These are phyloP conservation scores for Tephrocybe sp. DNA, from an alignment of 768 basidiomycete species.

Conservation along the genomic window DNA sequence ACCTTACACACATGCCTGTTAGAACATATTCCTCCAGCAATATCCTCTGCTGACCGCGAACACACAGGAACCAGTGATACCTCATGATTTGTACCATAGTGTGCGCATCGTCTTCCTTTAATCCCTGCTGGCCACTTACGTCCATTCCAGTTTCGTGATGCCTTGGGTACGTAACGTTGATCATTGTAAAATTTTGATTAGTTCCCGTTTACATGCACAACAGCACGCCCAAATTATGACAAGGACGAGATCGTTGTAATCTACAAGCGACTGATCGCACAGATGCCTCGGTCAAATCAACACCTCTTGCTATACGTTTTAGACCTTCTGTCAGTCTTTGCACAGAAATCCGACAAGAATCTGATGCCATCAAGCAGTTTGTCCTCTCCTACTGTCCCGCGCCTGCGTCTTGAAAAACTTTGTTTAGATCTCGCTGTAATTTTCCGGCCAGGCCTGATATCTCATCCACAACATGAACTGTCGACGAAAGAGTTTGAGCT, in stretches of 20 bases:
- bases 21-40: slow-evolving; percentile 35
- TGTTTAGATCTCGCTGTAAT: slow-evolving; percentile 88
- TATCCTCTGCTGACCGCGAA: slow-evolving; percentile 7
- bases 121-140: slow-evolving; percentile 17
- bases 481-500: slow-evolving; percentile 83
- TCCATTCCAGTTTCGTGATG: slow-evolving; percentile 68
- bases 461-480: slow-evolving; percentile 86
- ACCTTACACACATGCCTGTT: slow-evolving; percentile 96
- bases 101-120: slow-evolving; percentile 46
- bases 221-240: slow-evolving; percentile 68
- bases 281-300: slow-evolving; percentile 87
- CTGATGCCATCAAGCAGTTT: slow-evolving; percentile 93
- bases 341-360: slow-evolving; percentile 88
- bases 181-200: neutral
- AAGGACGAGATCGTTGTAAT: slow-evolving; percentile 72
- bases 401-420: slow-evolving; percentile 1
- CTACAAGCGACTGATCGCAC: slow-evolving; percentile 83
- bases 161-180: slow-evolving; percentile 51
- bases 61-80: slow-evolving; percentile 89
- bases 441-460: slow-evolving; percentile 93
- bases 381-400: slow-evolving; percentile 28
- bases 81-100: slow-evolving; percentile 82
- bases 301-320: slow-evolving; percentile 97
- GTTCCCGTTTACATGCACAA: slow-evolving; percentile 7
- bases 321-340: slow-evolving; percentile 93